Conservation (phyloP, 176 grass and related monocot genomes). For the Zea luxurians region DNA sequence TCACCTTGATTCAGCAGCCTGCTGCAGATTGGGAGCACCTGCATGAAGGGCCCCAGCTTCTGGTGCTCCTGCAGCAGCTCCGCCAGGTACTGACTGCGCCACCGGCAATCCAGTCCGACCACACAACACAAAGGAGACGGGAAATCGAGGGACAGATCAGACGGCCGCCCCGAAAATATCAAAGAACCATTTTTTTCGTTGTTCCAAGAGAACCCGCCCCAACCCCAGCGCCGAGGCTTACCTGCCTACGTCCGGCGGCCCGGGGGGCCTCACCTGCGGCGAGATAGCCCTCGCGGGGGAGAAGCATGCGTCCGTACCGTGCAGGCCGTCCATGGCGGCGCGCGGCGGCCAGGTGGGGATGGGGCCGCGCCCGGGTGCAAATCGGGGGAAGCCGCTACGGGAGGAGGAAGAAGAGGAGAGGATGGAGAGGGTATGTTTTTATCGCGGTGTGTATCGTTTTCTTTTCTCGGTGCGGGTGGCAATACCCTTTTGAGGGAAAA, state of each 20-base stretch:
- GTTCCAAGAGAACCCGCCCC: not conserved
- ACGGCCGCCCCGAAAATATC: not conserved
- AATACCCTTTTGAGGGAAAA: conserved; percentile 49
- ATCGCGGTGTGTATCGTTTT: conserved; percentile 51
- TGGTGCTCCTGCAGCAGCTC: conserved; percentile 84
- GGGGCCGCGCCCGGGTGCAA: conserved; percentile 21
- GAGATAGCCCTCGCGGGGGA: conserved; percentile 59
- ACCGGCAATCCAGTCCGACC: conserved; percentile 29
- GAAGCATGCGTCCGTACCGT: conserved; percentile 60
- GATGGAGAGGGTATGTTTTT: conserved; percentile 18
- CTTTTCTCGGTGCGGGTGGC: conserved; percentile 50
- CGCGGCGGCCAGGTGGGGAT: conserved; percentile 27
- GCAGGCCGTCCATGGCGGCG: conserved; percentile 64
- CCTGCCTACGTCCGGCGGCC: conserved; percentile 53
- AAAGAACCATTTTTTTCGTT: conserved; percentile 36
- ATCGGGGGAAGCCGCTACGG: conserved; percentile 25
- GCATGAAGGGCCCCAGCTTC: conserved; percentile 87
- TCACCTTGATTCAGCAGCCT: conserved; percentile 71
- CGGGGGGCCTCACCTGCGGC: conserved; percentile 53
- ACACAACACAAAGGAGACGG: not conserved
- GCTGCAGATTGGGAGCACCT: conserved; percentile 89
- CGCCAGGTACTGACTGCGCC: conserved; percentile 76
- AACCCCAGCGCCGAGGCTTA: conserved; percentile 42
- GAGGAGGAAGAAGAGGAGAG: conserved; percentile 17
- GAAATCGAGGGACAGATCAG: conserved; percentile 39